Evolutionary conservation across 768 basidiomycete species (phyloP), one percentile per base, ranked within the genome.

Genomic region (Collybia sordida): DNA sequence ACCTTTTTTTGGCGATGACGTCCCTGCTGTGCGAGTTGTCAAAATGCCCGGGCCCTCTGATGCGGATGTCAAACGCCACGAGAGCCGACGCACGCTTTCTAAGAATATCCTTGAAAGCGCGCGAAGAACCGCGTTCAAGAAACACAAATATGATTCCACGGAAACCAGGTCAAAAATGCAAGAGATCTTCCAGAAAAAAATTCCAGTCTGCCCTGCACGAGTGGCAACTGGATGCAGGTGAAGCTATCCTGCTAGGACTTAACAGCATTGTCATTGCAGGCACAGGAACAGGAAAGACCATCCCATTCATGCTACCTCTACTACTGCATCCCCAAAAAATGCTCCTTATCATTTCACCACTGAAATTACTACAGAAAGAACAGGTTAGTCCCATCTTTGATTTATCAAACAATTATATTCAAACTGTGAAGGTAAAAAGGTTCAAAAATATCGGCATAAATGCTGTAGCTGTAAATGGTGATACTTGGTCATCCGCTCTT

Each of bases 181-280:
- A 23, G 27, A 21, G 8, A 6, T 12, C 8, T 42, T 42, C 27
- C 12, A 4, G n/a, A 23, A 23, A 42, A 23, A 11, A 12, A 23
- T 22, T 25, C 18, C 7, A n/a, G 14, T 42, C 18, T 21, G 36
- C 19, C 4, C 45, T 63, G 12, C 59, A 70, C 53, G 45, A 53
- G 7, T 72, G 71, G 71, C 72, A 72, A 48, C 52, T 72, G 2
- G 68, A 73, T 49, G 61, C 64, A 2, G 45, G 64, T 0, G 69
- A 71, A 46, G 65, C 65, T 3, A n/a, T 69, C 6, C 34, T 64
- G n/a, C 47, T 71, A 0, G 63, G 64, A 0, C 55, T 70, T 1
- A 66, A 72, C 52, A 49, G 50, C n/a, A 45, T 63, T 6, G 61
- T 70, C 2, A 63, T 71, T 38, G 67, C 68, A 14, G 67, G 66